Evolutionary conservation across 2,329 filamentous ascomycete species (phyloP).

Genomic region (Penicillium sp.): DNA sequence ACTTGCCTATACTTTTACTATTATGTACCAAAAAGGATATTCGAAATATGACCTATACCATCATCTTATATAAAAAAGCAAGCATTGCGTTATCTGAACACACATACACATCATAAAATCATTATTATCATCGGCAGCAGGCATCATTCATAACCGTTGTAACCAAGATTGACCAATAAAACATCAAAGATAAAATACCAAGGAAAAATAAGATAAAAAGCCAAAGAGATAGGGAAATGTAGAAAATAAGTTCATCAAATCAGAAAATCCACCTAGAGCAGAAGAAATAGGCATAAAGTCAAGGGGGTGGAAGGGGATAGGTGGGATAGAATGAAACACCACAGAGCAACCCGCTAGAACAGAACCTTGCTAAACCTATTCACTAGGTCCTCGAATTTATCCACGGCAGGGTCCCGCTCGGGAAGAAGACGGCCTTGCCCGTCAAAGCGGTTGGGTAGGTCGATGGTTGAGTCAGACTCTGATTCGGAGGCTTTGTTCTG

Average conservation of each 20-base stretch:
- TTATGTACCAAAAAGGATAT: neutral
- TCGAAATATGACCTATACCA: neutral
- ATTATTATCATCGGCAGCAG: conserved; percentile 16
- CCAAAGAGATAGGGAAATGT: neutral
- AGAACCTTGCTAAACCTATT: conserved; percentile 31
- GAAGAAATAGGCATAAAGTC: neutral
- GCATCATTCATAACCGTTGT: conserved; percentile 2
- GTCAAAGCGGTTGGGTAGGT: conserved; percentile 48
- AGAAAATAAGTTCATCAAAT: neutral
- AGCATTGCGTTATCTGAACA: conserved; percentile 10
- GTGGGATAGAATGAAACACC: neutral
- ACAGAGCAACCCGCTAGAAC: conserved; percentile 14
- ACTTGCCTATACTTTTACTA: neutral
- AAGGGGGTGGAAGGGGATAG: neutral
- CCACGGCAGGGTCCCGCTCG: conserved; percentile 35
- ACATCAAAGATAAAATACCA: conserved; percentile 7
- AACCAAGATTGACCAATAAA: neutral
- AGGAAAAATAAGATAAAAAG: neutral
- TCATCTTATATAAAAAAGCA: neutral
- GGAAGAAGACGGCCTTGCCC: conserved; percentile 40
- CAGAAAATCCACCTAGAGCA: neutral
- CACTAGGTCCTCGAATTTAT: conserved; percentile 39
- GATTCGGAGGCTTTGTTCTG: conserved; percentile 18
- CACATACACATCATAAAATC: conserved; percentile 17
- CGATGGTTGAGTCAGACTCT: conserved; percentile 47